Conservation (phyloP, 176 grass and related monocot species). For the Juncus inflexus region DNA sequence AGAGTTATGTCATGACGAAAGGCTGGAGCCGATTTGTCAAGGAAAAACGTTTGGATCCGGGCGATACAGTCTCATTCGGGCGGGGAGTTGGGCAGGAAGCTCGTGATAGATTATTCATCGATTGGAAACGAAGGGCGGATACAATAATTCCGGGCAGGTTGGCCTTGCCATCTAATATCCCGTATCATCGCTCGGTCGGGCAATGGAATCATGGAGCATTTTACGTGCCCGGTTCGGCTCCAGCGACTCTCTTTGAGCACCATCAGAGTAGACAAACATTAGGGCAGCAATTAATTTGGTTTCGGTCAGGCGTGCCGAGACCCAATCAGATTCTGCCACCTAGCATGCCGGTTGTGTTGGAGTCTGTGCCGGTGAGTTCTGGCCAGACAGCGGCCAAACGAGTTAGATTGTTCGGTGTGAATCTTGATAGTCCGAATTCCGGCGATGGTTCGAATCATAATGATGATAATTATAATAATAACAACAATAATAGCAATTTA, state of each 20-base stretch:
- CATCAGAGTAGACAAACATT: constrained; percentile 45
- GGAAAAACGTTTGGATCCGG: constrained; percentile 90
- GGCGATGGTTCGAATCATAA: constrained; percentile 27
- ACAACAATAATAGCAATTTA: constrained; percentile 18
- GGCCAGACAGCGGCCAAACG: constrained; percentile 56
- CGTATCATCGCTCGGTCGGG: constrained; percentile 26
- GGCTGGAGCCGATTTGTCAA: constrained; percentile 99
- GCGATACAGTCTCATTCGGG: constrained; percentile 91
- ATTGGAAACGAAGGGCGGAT: constrained; percentile 81
- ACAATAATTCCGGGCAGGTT: constrained; percentile 35
- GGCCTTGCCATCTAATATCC: constrained; percentile 31
- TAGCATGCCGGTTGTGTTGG: constrained; percentile 40
- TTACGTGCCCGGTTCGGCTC: constrained; percentile 53
- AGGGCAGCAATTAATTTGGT: constrained; percentile 34
- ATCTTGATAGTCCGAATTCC: constrained; percentile 61
- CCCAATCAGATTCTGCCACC: constrained; percentile 45
- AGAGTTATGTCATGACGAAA: constrained; percentile 99
- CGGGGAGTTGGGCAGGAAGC: constrained; percentile 51
- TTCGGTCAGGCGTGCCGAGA: constrained; percentile 37
- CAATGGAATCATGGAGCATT: constrained; percentile 45
- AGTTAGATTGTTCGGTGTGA: constrained; percentile 85
- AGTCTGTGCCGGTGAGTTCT: constrained; percentile 50
- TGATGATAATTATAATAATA: constrained; percentile 28
- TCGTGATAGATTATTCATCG: constrained; percentile 67
- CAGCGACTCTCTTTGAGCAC: constrained; percentile 76